These are phyloP conservation scores for Claviceps quebecensis DNA, from an alignment of 2,329 filamentous ascomycete genomes.

Conservation along the genomic window DNA sequence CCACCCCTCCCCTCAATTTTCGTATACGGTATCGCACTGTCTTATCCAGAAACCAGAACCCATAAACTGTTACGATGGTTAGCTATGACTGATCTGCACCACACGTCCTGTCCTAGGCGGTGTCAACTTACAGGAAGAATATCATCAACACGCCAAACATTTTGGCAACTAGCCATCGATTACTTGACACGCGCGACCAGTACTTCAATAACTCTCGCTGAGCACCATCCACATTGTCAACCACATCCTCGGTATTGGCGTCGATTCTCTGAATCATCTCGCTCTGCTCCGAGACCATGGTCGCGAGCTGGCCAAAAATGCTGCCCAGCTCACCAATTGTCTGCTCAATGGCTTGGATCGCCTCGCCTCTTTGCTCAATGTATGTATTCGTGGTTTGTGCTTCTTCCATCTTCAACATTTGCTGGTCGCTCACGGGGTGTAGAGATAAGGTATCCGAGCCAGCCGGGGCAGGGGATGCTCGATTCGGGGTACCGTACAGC, in stretches of 20 bases:
- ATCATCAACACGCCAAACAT: slow-evolving; percentile 80
- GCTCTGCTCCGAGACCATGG: slow-evolving; percentile 94
- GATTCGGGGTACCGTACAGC: slow-evolving; percentile 65
- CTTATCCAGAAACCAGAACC: slow-evolving; percentile 25
- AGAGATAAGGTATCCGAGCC: slow-evolving; percentile 66
- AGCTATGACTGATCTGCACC: background rate
- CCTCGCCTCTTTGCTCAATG: slow-evolving; percentile 84
- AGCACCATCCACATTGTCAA: slow-evolving; percentile 95
- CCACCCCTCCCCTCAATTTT: too few species aligned
- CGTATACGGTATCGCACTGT: background rate
- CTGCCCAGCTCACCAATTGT: slow-evolving; percentile 82
- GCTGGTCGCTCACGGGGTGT: slow-evolving; percentile 68
- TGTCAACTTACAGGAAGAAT: slow-evolving; percentile 52
- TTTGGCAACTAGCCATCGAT: slow-evolving; percentile 85
- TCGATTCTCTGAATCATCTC: slow-evolving; percentile 98
- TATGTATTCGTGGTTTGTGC: slow-evolving; percentile 76
- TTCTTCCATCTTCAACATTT: slow-evolving; percentile 86
- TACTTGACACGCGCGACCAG: slow-evolving; percentile 86
- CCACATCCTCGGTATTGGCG: slow-evolving; percentile 92
- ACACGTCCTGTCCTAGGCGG: background rate
- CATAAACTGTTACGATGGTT: slow-evolving; percentile 18
- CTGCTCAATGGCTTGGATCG: slow-evolving; percentile 91
- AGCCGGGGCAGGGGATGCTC: slow-evolving; percentile 51
- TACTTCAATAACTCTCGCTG: slow-evolving; percentile 94
- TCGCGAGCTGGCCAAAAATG: slow-evolving; percentile 87